phyloP scores from a whole-genome alignment of 1,284 basidiomycete species.

The Pseudozyma thailandica region DNA sequence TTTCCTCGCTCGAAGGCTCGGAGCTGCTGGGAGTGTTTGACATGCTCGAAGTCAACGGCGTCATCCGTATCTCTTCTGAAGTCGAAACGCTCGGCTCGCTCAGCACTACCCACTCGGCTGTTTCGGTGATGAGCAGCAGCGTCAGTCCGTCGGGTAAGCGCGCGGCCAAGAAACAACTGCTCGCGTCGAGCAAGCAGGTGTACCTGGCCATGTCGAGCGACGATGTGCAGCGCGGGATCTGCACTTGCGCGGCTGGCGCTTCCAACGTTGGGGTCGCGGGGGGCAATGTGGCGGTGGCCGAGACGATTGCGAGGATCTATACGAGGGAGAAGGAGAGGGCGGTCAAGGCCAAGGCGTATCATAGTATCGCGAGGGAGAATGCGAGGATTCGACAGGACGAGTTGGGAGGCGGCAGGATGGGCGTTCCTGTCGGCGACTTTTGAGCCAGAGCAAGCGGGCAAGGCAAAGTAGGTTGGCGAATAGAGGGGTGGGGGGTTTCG shows the following conservation, averaged over 20 bases:
- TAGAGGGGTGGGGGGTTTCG: too few relatives aligned
- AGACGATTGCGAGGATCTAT: slow-evolving; percentile 50
- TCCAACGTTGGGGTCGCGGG: not conserved
- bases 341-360: slow-evolving; percentile 45
- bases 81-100: slow-evolving; percentile 18
- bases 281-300: slow-evolving; percentile 24
- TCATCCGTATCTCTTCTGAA: slow-evolving; percentile 51
- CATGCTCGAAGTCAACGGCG: slow-evolving; percentile 62
- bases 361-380: slow-evolving; percentile 43
- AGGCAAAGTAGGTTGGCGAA: too few relatives aligned
- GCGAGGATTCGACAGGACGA: slow-evolving; percentile 51
- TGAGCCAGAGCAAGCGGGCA: too few relatives aligned
- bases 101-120: not conserved
- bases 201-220: slow-evolving; percentile 42
- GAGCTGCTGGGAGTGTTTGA: slow-evolving; percentile 65
- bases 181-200: slow-evolving; percentile 49
- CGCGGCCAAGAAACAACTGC: slow-evolving; percentile 59
- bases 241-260: slow-evolving; percentile 23
- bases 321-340: slow-evolving; percentile 48
- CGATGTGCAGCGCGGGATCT: slow-evolving; percentile 55
- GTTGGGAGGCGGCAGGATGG: slow-evolving; percentile 55
- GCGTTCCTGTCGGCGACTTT: slow-evolving; percentile 17
- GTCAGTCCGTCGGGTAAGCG: slow-evolving; percentile 59
- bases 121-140: slow-evolving; percentile 7
- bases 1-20: slow-evolving; percentile 51